Evolutionary conservation across 1,284 basidiomycete species (phyloP), one percentile per base, ranked within the genome.

Genomic region (Pisolithus thermaeus): DNA sequence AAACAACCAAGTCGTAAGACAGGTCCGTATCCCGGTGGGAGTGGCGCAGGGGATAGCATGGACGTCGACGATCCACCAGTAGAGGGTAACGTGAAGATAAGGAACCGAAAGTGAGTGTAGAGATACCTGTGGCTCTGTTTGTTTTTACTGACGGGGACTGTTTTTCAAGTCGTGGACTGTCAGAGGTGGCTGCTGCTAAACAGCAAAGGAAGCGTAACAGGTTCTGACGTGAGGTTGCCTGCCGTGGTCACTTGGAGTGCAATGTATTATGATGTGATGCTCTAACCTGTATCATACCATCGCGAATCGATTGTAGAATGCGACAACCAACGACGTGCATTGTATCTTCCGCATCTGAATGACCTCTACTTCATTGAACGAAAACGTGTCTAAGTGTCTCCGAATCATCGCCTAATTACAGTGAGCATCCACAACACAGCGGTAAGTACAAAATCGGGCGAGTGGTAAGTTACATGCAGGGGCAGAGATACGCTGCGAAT

Each of bases 61-160:
- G 78, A 80, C 54, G 68, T 79, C 5, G 75, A 79, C 56, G 77
- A 80, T 46, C 62, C 66, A 5, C 54, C 61, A 23, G 43, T 64
- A 14, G 71, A 75, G 7, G n/a, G 27, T 30, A 60, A 54, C 7
- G 50, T 55, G 2, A 78, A 71, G 56, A 71, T 72, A 5, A 80
- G 78, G 65, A 78, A 73, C 58, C 71, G 78, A 58, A 80, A 78
- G 81, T 83, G 56, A 40, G 77, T 72, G 43, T 12, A n/a, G n/a
- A 12, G 32, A 14, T 5, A n/a, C n/a, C n/a, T n/a, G n/a, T n/a
- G n/a, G n/a, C n/a, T n/a, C n/a, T 22, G 39, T 44, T 37, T 12
- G 12, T 14, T 35, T 14, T 35, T 35, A 12, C 32, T 35, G 32
- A 35, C n/a, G n/a, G n/a, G 12, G 32, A 35, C 3, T 14, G 12